Percentiles rank a stretch among this genome's conserved stretches.
These are phyloP conservation scores for Magnaporthales sp. DNA, from an alignment of 2,329 filamentous ascomycete species.

Conservation along the genomic window DNA sequence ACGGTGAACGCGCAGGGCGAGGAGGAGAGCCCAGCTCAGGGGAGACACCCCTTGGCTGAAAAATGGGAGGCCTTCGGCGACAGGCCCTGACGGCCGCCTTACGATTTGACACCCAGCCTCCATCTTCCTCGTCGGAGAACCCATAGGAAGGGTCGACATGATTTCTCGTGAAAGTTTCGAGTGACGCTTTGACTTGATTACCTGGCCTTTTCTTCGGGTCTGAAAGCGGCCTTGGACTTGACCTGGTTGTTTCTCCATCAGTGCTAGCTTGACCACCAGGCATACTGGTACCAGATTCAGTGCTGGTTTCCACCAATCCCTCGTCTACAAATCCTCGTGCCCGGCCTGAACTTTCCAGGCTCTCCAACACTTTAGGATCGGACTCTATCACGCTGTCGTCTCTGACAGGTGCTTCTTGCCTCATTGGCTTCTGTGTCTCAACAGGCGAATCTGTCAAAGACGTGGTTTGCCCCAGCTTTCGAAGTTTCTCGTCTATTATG, in stretches of 20 bases:
- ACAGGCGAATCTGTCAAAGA: not conserved
- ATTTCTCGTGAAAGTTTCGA: slow-evolving; percentile 11
- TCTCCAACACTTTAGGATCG: not conserved
- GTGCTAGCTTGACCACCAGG: not conserved
- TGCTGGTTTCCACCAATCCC: not conserved
- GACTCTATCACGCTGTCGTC: not conserved
- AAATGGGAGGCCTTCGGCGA: not conserved
- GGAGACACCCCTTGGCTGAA: not conserved
- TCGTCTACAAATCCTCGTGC: not conserved
- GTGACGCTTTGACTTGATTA: not conserved
- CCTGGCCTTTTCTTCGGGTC: not conserved
- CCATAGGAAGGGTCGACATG: slow-evolving; percentile 16
- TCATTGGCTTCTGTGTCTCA: not conserved
- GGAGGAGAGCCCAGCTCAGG: not conserved
- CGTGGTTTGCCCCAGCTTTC: not conserved
- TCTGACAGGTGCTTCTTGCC: not conserved
- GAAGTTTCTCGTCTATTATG: slow-evolving; percentile 4
- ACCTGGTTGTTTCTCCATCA: not conserved
- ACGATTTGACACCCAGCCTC: slow-evolving; percentile 9
- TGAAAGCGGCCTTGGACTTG: not conserved
- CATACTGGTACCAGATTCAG: not conserved
- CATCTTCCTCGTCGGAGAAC: slow-evolving; percentile 28
- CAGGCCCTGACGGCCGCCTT: not conserved
- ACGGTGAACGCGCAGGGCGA: not conserved
- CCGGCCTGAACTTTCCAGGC: not conserved